Evolutionary conservation across 1,139 yeast genomes (phyloP).

Genomic region (Lodderomyces orthopsilosis): DNA sequence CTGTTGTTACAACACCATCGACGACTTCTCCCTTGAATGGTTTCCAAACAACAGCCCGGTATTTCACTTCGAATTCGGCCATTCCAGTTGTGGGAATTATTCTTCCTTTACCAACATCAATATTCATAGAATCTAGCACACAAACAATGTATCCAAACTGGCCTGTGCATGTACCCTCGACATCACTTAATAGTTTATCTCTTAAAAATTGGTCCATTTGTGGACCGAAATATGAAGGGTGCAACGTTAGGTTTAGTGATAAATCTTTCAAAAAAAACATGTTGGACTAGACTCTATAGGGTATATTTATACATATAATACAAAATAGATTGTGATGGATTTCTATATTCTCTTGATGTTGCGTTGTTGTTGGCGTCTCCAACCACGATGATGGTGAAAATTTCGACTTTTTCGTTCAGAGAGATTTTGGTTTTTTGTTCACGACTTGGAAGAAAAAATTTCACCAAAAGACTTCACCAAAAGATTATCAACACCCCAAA

Average conservation of each 20-base stretch:
- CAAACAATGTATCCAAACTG: conserved; percentile 97
- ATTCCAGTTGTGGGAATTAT: conserved; percentile 87
- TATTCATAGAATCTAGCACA: conserved; percentile 90
- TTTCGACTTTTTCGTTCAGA: background rate
- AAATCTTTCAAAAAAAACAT: conserved; percentile 73
- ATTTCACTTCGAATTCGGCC: conserved; percentile 95
- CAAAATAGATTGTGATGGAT: background rate
- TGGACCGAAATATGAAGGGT: conserved; percentile 97
- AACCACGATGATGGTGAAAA: background rate
- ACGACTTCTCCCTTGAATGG: conserved; percentile 99
- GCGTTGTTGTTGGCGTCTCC: background rate
- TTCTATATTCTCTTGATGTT: background rate
- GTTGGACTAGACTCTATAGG: background rate
- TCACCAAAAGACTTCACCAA: background rate
- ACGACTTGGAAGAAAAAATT: background rate
- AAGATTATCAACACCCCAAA: conserved; percentile 14
- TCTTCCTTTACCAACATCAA: conserved; percentile 93
- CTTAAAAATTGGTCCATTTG: conserved; percentile 93
- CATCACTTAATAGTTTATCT: conserved; percentile 87
- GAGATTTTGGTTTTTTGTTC: background rate
- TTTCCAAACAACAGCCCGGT: conserved; percentile 96
- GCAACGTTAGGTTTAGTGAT: conserved; percentile 85
- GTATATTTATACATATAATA: background rate
- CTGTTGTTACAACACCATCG: conserved; percentile 92
- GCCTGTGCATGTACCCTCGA: conserved; percentile 98